A percentile compares a stretch with the other conserved stretches of the same genome.
Conservation (phyloP, 768 basidiomycete species). For the Boletus rex-veris region DNA sequence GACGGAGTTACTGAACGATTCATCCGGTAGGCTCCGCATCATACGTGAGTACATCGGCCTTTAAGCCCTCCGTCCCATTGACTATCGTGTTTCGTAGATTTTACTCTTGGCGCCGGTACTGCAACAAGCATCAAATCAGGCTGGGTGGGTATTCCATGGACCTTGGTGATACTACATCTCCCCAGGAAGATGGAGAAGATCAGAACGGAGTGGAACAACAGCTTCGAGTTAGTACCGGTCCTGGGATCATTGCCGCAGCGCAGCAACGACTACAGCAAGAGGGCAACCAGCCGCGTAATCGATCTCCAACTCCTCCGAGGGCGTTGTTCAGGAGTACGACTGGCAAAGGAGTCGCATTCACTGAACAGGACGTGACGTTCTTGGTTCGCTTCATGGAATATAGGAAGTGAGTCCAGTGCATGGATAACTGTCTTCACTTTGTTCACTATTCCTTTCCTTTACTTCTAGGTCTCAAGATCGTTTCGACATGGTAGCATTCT, state of each 20-base stretch:
- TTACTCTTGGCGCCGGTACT: conserved; percentile 89
- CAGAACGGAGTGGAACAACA: conserved; percentile 42
- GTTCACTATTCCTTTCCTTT: conserved; percentile 3
- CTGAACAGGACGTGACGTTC: conserved; percentile 76
- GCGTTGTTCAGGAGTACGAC: conserved; percentile 82
- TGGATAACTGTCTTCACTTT: background rate
- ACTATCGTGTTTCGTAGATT: conserved; percentile 46
- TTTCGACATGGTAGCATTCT: conserved; percentile 72
- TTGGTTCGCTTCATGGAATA: conserved; percentile 75
- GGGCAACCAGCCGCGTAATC: conserved; percentile 41
- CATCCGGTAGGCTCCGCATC: conserved; percentile 68
- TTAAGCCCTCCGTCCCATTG: background rate
- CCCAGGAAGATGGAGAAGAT: conserved; percentile 43
- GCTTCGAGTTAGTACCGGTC: conserved; percentile 34
- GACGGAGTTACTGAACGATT: conserved; percentile 4
- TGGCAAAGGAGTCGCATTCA: conserved; percentile 88
- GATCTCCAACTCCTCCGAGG: conserved; percentile 78
- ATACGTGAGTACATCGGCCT: conserved; percentile 54
- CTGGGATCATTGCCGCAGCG: conserved; percentile 45
- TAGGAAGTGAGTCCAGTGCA: conserved; percentile 51
- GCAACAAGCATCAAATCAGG: conserved; percentile 91
- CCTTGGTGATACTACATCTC: conserved; percentile 46
- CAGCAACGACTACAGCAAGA: conserved; percentile 40
- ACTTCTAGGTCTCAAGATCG: conserved; percentile 50
- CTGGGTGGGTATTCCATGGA: conserved; percentile 83